phyloP scores from a whole-genome alignment of 176 grass and related monocot genomes.

The Hordeum marinum region DNA sequence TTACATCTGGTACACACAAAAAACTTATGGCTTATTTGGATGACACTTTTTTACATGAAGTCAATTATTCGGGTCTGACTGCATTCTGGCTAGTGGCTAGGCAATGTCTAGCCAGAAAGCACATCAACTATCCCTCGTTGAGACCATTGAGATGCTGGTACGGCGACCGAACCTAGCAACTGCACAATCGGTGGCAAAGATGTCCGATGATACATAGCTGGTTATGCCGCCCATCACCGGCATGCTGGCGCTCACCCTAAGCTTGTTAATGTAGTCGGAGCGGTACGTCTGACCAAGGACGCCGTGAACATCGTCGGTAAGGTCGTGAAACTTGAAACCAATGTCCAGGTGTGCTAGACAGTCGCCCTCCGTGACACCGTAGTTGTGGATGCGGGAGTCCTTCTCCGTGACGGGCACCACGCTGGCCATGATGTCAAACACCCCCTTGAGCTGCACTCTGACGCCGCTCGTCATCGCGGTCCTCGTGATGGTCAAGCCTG shows the following conservation, averaged over 20 bases:
- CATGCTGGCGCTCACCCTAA: slow-evolving; percentile 22
- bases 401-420: not conserved
- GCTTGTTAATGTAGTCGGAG: slow-evolving; percentile 23
- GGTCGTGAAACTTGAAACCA: slow-evolving; percentile 17
- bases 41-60: not conserved
- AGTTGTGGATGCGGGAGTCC: not conserved
- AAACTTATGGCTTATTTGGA: not conserved
- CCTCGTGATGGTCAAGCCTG: not conserved
- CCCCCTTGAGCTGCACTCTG: not conserved
- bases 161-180: slow-evolving; percentile 6
- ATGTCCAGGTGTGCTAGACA: slow-evolving; percentile 24
- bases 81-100: not conserved
- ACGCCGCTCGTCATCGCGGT: not conserved
- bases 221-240: slow-evolving; percentile 19
- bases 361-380: not conserved
- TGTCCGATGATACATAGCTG: not conserved
- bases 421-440: not conserved
- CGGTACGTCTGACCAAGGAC: slow-evolving; percentile 32
- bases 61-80: not conserved
- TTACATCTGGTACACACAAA: not conserved
- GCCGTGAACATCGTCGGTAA: slow-evolving; percentile 38
- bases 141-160: not conserved
- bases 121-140: not conserved
- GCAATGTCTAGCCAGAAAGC: too few relatives aligned
- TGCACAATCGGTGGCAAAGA: slow-evolving; percentile 9